phyloP scores from a whole-genome alignment of 164 flowering plant species.

The Magnolia officinalis region DNA sequence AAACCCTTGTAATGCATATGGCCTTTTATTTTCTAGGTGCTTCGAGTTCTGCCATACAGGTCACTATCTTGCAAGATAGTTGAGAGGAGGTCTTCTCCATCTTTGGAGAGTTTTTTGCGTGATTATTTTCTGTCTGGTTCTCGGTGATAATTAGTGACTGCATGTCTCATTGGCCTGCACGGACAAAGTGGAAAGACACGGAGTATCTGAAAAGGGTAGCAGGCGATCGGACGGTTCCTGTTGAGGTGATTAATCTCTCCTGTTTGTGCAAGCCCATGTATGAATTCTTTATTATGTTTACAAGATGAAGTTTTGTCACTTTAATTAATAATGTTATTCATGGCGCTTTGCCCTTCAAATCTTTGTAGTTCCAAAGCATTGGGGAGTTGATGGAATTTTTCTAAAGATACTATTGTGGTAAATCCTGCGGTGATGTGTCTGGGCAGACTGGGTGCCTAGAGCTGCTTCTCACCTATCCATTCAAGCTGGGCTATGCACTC shows the following conservation, averaged over 20 bases:
- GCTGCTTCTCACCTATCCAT: too few relatives aligned
- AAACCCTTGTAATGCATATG: not conserved
- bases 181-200: slow-evolving; percentile 72
- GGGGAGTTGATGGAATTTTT: too few relatives aligned
- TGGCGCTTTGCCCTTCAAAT: too few relatives aligned
- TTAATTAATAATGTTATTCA: too few relatives aligned
- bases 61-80: slow-evolving; percentile 63
- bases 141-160: slow-evolving; percentile 71
- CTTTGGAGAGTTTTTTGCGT: slow-evolving; percentile 79
- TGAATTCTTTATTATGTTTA: not conserved
- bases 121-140: slow-evolving; percentile 62
- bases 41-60: slow-evolving; percentile 48
- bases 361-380: too few relatives aligned
- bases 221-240: slow-evolving; percentile 90
- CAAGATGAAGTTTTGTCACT: not conserved
- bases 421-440: too few relatives aligned
- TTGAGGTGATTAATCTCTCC: slow-evolving; percentile 59
- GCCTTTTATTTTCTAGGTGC: slow-evolving; percentile 35
- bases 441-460: too few relatives aligned
- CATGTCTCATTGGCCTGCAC: slow-evolving; percentile 94
- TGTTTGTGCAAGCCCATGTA: not conserved
- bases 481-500: too few relatives aligned
- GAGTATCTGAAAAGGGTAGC: slow-evolving; percentile 77
- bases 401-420: too few relatives aligned
- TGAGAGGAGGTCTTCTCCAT: slow-evolving; percentile 53